Evolutionary conservation across 2,329 filamentous ascomycete species (phyloP), one percentile per base, ranked within the genome.

Genomic region (Penicillium sclerotigenum): DNA sequence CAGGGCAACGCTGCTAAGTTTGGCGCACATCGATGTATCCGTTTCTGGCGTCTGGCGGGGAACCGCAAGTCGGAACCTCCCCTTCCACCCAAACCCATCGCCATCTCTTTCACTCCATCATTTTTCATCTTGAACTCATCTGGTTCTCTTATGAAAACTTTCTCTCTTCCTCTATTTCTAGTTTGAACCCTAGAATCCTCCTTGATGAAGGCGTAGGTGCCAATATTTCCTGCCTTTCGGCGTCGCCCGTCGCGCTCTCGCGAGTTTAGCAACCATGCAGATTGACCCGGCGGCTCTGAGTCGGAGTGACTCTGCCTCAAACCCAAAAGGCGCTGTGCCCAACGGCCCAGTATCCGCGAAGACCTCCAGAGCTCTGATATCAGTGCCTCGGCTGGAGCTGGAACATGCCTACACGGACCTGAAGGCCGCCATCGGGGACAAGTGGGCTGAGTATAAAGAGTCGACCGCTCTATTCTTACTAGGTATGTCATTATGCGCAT

Each of bases 351-450:
- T 72, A 16, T 67, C 70, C n/a, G 68, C 79, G 59, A 81, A 81
- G 57, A 76, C 78, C 46, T 77, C 77, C 49, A 81, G 81, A 64
- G 73, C 77, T 28, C 69, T 78, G 54, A 77, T 78, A 49, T 78
- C 78, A n/a, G 79, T 83, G 24, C 83, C 83, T 61, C 81, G 85
- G 59, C 78, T 87, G 54, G 84, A 87, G 63, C 73, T 86, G 49
- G 85, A 87, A 67, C 82, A 83, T 26, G 75, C 85, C 48, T 87
- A 87, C 66, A 80, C 81, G 10, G 80, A 83, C 58, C 75, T 87
- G 52, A 87, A 87, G 67, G 74, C 77, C 48, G 79, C 80, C 20
- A 80, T 87, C 57, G 81, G 80, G 57, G 82, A 85, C 56, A 76
- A 81, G 61, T 87, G 83, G 83, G 73, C 76, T 16, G 77, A 79